These are phyloP conservation scores for Spathaspora boniae DNA, from an alignment of 805 yeast genomes.

Conservation along the genomic window DNA sequence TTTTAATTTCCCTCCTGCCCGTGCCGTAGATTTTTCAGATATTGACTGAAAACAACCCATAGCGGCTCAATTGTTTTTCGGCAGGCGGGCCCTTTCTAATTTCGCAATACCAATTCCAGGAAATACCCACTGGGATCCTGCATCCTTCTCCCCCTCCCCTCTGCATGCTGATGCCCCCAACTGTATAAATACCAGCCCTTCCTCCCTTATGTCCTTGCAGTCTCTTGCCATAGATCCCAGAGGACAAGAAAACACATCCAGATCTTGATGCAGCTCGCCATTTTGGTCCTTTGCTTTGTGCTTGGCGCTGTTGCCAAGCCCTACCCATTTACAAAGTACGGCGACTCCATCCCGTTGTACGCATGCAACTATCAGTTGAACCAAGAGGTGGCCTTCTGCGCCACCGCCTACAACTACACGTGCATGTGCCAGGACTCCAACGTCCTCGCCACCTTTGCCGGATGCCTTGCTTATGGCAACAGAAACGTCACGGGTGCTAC, in stretches of 20 bases:
- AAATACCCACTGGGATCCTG: neutral
- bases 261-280: neutral
- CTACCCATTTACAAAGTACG: neutral
- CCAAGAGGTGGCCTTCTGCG: neutral
- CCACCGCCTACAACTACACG: constrained; percentile 4
- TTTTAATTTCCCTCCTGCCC: too few species aligned
- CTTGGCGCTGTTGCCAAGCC: neutral
- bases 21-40: too few species aligned
- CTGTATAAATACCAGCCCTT: too few species aligned
- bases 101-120: neutral
- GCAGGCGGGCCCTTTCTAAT: too few species aligned
- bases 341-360: neutral
- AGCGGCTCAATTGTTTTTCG: too few species aligned
- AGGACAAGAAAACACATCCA: neutral
- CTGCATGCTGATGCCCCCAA: too few species aligned
- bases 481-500: constrained; percentile 9
- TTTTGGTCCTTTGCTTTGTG: neutral
- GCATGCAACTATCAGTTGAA: neutral
- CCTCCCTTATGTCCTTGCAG: neutral
- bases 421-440: constrained; percentile 24
- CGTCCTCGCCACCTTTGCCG: constrained; percentile 27
- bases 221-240: neutral
- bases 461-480: constrained; percentile 18
- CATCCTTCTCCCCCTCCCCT: neutral
- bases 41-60: too few species aligned